A percentile compares a stretch with the other conserved stretches of the same genome.
Conservation (phyloP, 768 basidiomycete species). For the Amylocystis lapponica region DNA sequence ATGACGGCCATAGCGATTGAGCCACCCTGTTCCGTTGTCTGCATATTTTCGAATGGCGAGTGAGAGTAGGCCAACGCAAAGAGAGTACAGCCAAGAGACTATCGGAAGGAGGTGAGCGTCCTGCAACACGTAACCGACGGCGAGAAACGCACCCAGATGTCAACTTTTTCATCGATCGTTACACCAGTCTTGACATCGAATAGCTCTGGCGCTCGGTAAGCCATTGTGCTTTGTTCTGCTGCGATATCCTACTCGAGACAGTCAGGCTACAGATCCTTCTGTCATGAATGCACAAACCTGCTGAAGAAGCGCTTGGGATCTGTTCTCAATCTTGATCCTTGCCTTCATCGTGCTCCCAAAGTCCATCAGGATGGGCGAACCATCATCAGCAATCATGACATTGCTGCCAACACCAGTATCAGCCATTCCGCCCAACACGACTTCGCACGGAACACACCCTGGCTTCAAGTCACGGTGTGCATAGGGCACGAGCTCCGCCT, state of each 20-base stretch:
- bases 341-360: slow-evolving; percentile 92
- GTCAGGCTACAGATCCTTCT: too few species aligned
- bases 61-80: slow-evolving; percentile 93
- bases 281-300: slow-evolving; percentile 64
- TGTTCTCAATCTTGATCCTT: slow-evolving; percentile 71
- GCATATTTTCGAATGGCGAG: slow-evolving; percentile 92
- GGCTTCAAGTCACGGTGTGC: slow-evolving; percentile 97
- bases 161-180: slow-evolving; percentile 88
- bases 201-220: slow-evolving; percentile 94
- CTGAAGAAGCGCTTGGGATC: slow-evolving; percentile 83
- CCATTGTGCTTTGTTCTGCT: slow-evolving; percentile 97
- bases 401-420: slow-evolving; percentile 48
- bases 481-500: slow-evolving; percentile 70
- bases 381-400: slow-evolving; percentile 94
- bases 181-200: slow-evolving; percentile 95
- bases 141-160: slow-evolving; percentile 75
- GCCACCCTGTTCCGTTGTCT: slow-evolving; percentile 90
- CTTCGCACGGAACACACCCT: slow-evolving; percentile 50
- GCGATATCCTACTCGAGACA: slow-evolving; percentile 66
- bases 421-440: too few species aligned
- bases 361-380: slow-evolving; percentile 93
- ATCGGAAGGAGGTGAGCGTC: neutral
- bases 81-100: slow-evolving; percentile 95
- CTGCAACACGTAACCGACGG: too few species aligned
- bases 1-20: slow-evolving; percentile 97